Evolutionary conservation across 441 rosid genomes (phyloP).

Genomic region (Adansonia madagascariensis): DNA sequence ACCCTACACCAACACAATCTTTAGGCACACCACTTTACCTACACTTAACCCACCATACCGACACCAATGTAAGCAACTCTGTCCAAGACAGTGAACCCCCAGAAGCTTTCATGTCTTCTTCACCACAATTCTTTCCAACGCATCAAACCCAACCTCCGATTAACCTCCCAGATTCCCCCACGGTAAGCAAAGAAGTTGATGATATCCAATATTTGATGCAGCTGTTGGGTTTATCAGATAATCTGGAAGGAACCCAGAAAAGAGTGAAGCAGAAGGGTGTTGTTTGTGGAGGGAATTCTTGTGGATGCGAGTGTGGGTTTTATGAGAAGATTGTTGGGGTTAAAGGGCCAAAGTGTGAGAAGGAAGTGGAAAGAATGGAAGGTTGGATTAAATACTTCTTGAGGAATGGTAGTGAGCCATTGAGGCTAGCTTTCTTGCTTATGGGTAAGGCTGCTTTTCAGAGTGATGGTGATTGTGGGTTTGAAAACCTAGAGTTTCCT

Average conservation of each 20-base stretch:
- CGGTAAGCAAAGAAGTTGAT: conserved; percentile 23
- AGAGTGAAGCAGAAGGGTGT: conserved; percentile 22
- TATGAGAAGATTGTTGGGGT: conserved; percentile 53
- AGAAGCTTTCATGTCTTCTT: conserved; percentile 41
- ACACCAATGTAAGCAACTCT: conserved; percentile 2
- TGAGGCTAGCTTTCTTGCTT: conserved; percentile 54
- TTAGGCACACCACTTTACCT: conserved; percentile 44
- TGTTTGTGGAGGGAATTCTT: conserved; percentile 26
- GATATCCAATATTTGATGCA: conserved; percentile 41
- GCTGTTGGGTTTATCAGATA: conserved; percentile 40
- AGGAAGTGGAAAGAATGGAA: conserved; percentile 48
- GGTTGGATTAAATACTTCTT: conserved; percentile 46
- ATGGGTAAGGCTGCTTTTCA: conserved; percentile 52
- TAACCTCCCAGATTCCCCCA: conserved; percentile 10
- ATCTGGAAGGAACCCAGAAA: conserved; percentile 13
- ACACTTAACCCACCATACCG: conserved; percentile 26
- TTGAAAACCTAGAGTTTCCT: conserved; percentile 49
- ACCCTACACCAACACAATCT: conserved; percentile 29
- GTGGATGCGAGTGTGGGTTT: conserved; percentile 45
- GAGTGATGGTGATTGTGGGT: conserved; percentile 27
- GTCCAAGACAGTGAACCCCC: conserved; percentile 48
- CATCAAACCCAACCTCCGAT: conserved; percentile 26
- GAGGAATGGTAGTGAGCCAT: conserved; percentile 42
- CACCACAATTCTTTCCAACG: conserved; percentile 26
- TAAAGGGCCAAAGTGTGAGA: conserved; percentile 49